Evolutionary conservation across 441 rosid genomes (phyloP), one percentile per base, ranked within the genome.

Genomic region (Erysimum cheiri): DNA sequence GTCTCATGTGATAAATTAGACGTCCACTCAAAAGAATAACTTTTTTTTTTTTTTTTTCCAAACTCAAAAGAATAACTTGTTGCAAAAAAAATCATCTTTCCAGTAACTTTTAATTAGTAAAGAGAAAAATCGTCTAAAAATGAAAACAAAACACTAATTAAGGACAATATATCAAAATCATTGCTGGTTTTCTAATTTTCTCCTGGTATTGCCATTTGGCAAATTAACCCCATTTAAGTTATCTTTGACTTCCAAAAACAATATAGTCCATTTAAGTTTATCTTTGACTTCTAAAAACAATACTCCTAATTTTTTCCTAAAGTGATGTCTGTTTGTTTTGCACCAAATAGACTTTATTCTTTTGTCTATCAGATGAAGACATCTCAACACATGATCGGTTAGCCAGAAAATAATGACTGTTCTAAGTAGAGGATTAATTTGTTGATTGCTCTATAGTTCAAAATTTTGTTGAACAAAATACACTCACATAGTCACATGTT

Each of bases 341-440:
- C 52, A 9, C n/a, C 6, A 47, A 9, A 44, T 44, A 44, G 49
- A 44, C 17, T 44, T 7, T 12, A 19, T 48, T 19, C n/a, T 48
- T 9, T 8, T 10, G 29, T 10, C n/a, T 10, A 22, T 5, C 1
- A 49, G 54, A 26, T 49, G 32, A 24, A 49, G 4, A 12, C 8
- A 49, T 22, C 29, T 9, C 55, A 49, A 24, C 32, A 11, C 31
- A 57, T 36, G 60, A 54, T 31, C 32, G 39, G 59, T 55, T 4
- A 32, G 60, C 40, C 60, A 33, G 28, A 55, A 33, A 33, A 10
- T 0, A 55, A 11, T 5, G 26, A 55, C 41, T 49, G 4, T 5
- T 24, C 8, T 24, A 24, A 49, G 3, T 48, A 48, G 29, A 48
- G 11, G 14, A 49, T 9, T 48, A 22, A 0, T 48, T 48, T 22